Evolutionary conservation across 306 rosid species (phyloP), one percentile per base, ranked within the genome.

Genomic region (Dryas drummondii): DNA sequence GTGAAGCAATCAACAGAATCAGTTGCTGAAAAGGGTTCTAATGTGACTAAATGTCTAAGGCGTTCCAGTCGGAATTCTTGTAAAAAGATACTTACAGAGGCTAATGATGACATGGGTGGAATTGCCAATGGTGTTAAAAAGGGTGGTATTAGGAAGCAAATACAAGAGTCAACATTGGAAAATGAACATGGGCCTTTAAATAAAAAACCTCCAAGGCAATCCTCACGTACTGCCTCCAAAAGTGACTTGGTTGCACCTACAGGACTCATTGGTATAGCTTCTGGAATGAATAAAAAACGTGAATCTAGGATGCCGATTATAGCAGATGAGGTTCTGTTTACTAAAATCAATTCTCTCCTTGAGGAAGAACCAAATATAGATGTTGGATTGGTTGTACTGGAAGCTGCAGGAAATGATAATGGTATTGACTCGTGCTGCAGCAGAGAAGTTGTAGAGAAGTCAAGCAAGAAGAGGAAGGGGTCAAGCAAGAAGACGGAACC

Each of bases 51-150:
- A 45, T 42, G 59, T 9, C 2, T n/a, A 55, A 66, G 71, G 66
- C 12, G 41, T 51, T 77, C 76, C 14, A 5, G 54, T 60, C 72
- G 37, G 56, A 46, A 51, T 82, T 48, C 73, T 14, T 52, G 62
- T 44, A 73, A 65, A 57, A 58, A 75, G 5, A 44, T 55, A 55
- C 27, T n/a, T 27, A 4, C 11, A 5, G 61, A 66, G 40, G 42
- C 40, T 37, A 45, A 62, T 66, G 53, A 40, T 42, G 72, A 73
- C 22, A 32, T 50, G 53, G 70, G 56, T 50, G 64, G 58, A 45
- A 19, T 16, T 50, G 71, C 70, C 32, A 62, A 14, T 46, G 68
- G 41, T 51, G 40, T 62, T 27, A 66, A 48, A 64, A 63, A 46
- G 32, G 75, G 17, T 22, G 3, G 19, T 37, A 9, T 6, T 56